phyloP scores from a whole-genome alignment of 2,329 filamentous ascomycete species.

The Colletotrichum sp. region DNA sequence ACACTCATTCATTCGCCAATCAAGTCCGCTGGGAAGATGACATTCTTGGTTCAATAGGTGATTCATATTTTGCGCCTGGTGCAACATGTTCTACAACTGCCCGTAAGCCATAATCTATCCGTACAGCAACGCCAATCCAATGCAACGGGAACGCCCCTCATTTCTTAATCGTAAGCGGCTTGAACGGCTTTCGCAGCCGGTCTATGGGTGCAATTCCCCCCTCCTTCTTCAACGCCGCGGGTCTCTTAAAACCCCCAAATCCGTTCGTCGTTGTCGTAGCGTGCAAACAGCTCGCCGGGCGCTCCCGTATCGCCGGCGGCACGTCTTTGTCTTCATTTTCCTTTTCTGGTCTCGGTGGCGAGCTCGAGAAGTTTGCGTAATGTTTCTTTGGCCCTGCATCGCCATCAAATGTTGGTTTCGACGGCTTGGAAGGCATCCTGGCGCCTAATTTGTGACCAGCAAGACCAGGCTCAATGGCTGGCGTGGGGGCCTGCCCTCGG shows the following conservation, averaged over 20 bases:
- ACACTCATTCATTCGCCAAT: not conserved
- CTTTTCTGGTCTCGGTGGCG: slow-evolving; percentile 42
- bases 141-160: not conserved
- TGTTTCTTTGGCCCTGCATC: slow-evolving; percentile 38
- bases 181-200: slow-evolving; percentile 59
- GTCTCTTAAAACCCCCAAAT: slow-evolving; percentile 45
- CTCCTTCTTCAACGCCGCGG: slow-evolving; percentile 41
- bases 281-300: slow-evolving; percentile 53
- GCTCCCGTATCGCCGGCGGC: slow-evolving; percentile 35
- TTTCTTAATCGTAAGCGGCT: slow-evolving; percentile 59
- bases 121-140: not conserved
- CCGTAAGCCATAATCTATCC: not conserved
- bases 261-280: slow-evolving; percentile 51
- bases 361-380: slow-evolving; percentile 66
- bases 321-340: slow-evolving; percentile 29
- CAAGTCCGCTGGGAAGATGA: rapidly evolving
- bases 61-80: not conserved
- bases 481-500: slow-evolving; percentile 18
- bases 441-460: slow-evolving; percentile 47
- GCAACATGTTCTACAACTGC: not conserved
- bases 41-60: not conserved
- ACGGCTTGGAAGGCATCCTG: slow-evolving; percentile 39
- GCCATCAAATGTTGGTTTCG: slow-evolving; percentile 26
- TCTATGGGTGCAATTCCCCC: slow-evolving; percentile 54
- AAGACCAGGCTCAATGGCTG: slow-evolving; percentile 33